Conservation (phyloP, 2,329 filamentous ascomycete species). For the Septoria linicola region DNA sequence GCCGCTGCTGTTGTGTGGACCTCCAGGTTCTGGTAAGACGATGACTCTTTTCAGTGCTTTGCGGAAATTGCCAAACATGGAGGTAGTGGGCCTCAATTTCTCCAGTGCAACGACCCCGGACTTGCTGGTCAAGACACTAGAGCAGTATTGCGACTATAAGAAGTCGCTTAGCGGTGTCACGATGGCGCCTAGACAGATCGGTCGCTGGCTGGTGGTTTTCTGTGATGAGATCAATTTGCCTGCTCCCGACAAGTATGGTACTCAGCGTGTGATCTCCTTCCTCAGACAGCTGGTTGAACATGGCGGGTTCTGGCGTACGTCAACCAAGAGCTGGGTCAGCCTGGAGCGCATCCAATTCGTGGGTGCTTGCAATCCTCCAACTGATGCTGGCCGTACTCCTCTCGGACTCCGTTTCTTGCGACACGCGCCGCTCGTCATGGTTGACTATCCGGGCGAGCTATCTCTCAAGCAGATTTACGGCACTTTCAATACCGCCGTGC, state of each 20-base stretch:
- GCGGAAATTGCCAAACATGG: constrained; percentile 96
- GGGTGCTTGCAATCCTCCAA: constrained; percentile 96
- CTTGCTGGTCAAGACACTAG: constrained; percentile 96
- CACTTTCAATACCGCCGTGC: constrained; percentile 91
- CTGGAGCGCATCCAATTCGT: constrained; percentile 98
- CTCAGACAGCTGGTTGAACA: constrained; percentile 95
- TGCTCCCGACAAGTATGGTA: constrained; percentile 95
- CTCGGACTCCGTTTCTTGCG: constrained; percentile 91
- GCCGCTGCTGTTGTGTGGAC: constrained; percentile 90
- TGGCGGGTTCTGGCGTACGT: constrained; percentile 97
- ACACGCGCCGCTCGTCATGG: constrained; percentile 98
- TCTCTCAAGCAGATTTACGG: constrained; percentile 97
- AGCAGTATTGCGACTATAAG: constrained; percentile 99
- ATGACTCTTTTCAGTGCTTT: constrained; percentile 99
- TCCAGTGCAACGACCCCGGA: constrained; percentile 98
- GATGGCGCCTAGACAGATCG: constrained; percentile 93
- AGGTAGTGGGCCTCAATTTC: constrained; percentile 98
- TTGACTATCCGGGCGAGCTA: constrained; percentile 94
- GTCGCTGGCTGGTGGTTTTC: constrained; percentile 96
- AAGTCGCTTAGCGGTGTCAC: constrained; percentile 96
- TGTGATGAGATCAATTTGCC: constrained; percentile 99
- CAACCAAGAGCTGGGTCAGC: constrained; percentile 96
- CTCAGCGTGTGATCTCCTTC: constrained; percentile 96
- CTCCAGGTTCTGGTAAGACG: constrained; percentile 97
- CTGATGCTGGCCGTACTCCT: constrained; percentile 92